phyloP scores from a whole-genome alignment of 2,329 filamentous ascomycete genomes.

The Colletotrichum sp. region DNA sequence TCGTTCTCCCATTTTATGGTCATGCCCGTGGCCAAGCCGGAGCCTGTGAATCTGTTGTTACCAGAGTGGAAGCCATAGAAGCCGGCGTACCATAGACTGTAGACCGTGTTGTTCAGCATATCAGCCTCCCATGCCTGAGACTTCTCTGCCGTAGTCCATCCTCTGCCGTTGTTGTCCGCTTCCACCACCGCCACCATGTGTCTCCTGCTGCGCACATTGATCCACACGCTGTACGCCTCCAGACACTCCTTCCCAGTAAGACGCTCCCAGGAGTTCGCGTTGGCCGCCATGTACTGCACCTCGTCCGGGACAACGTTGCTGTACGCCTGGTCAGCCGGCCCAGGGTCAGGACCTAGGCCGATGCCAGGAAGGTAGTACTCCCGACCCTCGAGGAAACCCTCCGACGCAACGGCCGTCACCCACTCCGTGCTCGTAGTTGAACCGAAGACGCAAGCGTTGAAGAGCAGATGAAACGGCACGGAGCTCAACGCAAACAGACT shows the following conservation, averaged over 20 bases:
- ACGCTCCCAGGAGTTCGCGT: neutral
- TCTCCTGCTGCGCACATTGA: neutral
- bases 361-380: conserved; percentile 13
- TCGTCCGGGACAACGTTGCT: neutral
- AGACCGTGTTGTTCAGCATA: neutral
- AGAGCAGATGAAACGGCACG: conserved; percentile 31
- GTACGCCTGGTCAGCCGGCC: neutral
- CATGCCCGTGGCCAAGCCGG: neutral
- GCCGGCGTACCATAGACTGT: neutral
- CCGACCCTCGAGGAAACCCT: conserved; percentile 12
- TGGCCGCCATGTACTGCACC: neutral
- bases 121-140: neutral
- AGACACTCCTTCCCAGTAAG: neutral
- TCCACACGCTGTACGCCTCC: neutral
- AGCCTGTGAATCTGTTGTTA: neutral
- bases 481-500: conserved; percentile 26
- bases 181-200: neutral
- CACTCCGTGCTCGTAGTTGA: conserved; percentile 1
- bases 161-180: neutral
- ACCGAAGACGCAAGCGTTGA: conserved; percentile 21
- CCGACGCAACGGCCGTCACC: neutral
- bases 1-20: neutral
- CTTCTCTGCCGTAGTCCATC: neutral
- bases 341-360: neutral
- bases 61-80: neutral